A percentile compares a stretch with the other conserved stretches of the same genome.
These are phyloP conservation scores for Cokeromyces recurvatus DNA, from an alignment of 371 early-diverging fungal species.

Conservation along the genomic window DNA sequence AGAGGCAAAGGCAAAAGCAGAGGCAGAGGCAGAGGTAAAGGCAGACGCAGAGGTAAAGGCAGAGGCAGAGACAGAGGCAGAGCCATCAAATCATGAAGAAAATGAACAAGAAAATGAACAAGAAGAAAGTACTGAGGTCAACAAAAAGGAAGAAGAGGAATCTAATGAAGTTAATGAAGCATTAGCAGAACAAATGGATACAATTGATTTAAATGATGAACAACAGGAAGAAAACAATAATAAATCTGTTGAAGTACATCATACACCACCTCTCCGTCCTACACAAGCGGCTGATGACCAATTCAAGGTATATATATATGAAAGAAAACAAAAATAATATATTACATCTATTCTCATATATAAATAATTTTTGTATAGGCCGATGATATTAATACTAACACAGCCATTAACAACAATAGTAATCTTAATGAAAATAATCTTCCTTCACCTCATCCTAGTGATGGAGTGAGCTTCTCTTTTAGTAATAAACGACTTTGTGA, in stretches of 20 bases:
- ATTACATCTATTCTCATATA: no score
- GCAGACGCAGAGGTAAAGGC: no score
- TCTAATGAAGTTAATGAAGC: conserved; percentile 8
- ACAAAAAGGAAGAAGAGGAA: conserved; percentile 16
- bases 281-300: conserved; percentile 42
- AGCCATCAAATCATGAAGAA: no score
- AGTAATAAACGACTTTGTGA: conserved; percentile 95
- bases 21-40: no score
- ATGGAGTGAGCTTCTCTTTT: conserved; percentile 54
- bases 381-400: not conserved
- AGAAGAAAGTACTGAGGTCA: conserved; percentile 8
- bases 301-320: conserved; percentile 10
- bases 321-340: no score
- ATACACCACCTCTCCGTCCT: conserved; percentile 32
- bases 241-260: conserved; percentile 8
- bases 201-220: conserved; percentile 26
- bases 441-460: conserved; percentile 14
- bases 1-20: no score
- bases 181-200: conserved; percentile 15
- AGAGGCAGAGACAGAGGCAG: no score
- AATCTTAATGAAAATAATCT: not conserved
- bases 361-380: no score
- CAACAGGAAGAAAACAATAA: no score
- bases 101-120: conserved; percentile 20
- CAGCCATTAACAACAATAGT: not conserved